A percentile compares a stretch with the other conserved stretches of the same genome.
These are phyloP conservation scores for Periconia sp. DNA, from an alignment of 2,329 filamentous ascomycete species.

Conservation along the genomic window DNA sequence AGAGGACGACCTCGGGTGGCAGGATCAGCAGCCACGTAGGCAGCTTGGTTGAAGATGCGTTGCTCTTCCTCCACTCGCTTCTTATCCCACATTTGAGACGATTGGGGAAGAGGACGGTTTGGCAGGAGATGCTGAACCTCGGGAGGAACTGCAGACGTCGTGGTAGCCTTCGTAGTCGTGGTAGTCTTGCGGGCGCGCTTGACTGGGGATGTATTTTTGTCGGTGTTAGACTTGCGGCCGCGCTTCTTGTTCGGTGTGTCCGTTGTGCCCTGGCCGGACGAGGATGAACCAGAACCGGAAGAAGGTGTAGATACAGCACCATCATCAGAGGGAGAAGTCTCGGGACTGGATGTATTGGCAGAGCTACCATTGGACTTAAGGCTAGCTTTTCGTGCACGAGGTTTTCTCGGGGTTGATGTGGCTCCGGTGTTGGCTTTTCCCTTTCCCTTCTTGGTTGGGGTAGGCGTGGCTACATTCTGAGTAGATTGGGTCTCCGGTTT, in stretches of 20 bases:
- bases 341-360: no score
- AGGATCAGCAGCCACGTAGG: background rate
- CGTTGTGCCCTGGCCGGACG: background rate
- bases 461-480: no score
- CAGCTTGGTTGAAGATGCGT: background rate
- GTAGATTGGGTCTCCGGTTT: no score
- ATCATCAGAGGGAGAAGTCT: no score
- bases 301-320: background rate
- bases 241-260: background rate
- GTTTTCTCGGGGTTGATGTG: no score
- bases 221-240: background rate
- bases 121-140: background rate
- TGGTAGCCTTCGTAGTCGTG: background rate
- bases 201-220: background rate
- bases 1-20: constrained; percentile 5
- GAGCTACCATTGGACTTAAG: no score
- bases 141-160: background rate
- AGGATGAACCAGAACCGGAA: background rate
- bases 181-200: background rate
- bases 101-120: background rate
- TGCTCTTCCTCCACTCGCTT: background rate
- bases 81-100: background rate
- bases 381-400: no score
- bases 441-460: no score
- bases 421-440: no score